Evolutionary conservation across 2,329 filamentous ascomycete genomes (phyloP), one percentile per base, ranked within the genome.

Genomic region (Pseudopithomyces maydicus): DNA sequence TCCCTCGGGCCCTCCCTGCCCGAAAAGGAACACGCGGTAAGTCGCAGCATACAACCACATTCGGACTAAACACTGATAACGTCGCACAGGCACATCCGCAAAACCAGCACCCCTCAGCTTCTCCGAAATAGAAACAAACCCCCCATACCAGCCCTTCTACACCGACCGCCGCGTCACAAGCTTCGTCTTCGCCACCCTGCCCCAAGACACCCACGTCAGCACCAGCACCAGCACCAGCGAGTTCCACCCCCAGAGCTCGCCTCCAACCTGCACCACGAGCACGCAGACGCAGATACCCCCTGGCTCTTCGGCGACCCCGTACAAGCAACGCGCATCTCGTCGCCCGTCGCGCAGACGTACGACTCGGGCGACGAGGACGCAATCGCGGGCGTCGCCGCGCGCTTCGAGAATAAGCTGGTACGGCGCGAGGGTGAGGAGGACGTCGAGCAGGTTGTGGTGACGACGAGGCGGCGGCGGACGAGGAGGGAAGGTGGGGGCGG

Each of bases 141-240:
- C 93, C 4, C 92, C 94, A 2, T 98, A 97, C 68, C 93, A 97
- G 69, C 94, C 95, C 1, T 97, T 98, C 79, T 94, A 98, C 73
- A 95, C 93, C 0, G 93, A 98, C 70, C 85, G 87, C 53, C 87
- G 94, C 2, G 90, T 98, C 43, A 86, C 84, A n/a, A 81, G 97
- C 26, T 90, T 88, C 64, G 84, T 92, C 41, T 90, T 89, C 70
- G 73, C 75, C 2, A 82, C 47, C 77, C 58, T 60, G 7, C 35
- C 57, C 4, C 12, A 42, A 10, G 64, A 69, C 6, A 43, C 62
- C 7, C 64, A 70, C 4, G 59, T 61, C 20, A 69, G 67, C 47
- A 62, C 55, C 44, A 70, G 58, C 4, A 59, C 60, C 20, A 69
- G 67, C 47, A 62, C 55, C 44, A 70, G 58, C 35, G 72, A 74